phyloP scores from a whole-genome alignment of 495 filamentous ascomycete species.

The Parathielavia hyrcaniae region DNA sequence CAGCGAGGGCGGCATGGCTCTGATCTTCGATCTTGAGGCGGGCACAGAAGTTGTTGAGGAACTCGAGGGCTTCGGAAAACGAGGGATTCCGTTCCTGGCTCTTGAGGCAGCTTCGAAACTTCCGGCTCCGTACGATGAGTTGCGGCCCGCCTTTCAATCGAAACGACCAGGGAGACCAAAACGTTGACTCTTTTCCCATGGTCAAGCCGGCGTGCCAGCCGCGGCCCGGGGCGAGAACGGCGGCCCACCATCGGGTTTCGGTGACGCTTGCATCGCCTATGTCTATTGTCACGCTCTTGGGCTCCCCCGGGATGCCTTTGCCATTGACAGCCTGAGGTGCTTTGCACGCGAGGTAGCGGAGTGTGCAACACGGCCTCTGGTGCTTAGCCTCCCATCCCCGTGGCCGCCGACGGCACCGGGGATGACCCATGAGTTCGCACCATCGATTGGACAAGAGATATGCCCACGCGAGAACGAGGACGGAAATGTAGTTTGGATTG shows the following conservation, averaged over 20 bases:
- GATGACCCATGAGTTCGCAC: not conserved
- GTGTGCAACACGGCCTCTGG: not conserved
- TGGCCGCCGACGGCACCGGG: not conserved
- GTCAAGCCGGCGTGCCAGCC: not conserved
- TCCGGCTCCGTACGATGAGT: not conserved
- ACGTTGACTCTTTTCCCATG: not conserved
- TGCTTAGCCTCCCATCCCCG: not conserved
- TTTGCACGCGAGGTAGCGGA: not conserved
- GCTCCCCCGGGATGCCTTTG: not conserved
- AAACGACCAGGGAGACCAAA: not conserved
- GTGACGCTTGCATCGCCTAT: not conserved
- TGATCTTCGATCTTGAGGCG: constrained; percentile 8
- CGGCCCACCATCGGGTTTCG: not conserved
- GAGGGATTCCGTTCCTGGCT: not conserved
- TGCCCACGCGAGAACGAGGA: not conserved
- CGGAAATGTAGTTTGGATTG: not conserved
- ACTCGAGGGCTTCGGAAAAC: not conserved
- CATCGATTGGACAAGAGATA: not conserved
- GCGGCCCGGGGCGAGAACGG: not conserved
- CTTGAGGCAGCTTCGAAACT: no score
- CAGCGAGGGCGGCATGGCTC: constrained; percentile 17
- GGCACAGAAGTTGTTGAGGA: constrained; percentile 1
- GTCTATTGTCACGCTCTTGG: not conserved
- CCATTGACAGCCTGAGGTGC: not conserved
- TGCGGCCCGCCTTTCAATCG: not conserved